Conservation (phyloP, 2,329 filamentous ascomycete genomes). For the Xylariaceae sp. region DNA sequence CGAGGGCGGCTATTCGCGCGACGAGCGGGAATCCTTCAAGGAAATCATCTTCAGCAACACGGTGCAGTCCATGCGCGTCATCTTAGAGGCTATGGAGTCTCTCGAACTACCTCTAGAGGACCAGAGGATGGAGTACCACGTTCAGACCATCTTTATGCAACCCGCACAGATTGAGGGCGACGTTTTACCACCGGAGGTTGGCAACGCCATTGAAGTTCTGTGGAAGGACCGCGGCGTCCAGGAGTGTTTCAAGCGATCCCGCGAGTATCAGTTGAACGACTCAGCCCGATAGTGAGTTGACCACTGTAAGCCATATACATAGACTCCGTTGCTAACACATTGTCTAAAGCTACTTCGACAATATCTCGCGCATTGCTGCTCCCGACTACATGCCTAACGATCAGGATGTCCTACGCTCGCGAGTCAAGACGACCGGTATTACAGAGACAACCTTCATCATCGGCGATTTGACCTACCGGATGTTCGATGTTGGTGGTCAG, state of each 20-base stretch:
- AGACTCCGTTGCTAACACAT: conserved; percentile 25
- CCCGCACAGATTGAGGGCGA: conserved; percentile 95
- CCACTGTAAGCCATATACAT: neutral
- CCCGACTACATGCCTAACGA: conserved; percentile 93
- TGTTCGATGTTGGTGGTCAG: conserved; percentile 97
- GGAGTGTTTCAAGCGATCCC: conserved; percentile 89
- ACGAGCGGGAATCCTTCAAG: conserved; percentile 67
- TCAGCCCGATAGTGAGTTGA: conserved; percentile 83
- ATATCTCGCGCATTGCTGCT: conserved; percentile 82
- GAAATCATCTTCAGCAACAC: conserved; percentile 68
- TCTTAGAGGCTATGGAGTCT: conserved; percentile 64
- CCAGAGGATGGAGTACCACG: conserved; percentile 90
- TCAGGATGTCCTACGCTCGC: conserved; percentile 88
- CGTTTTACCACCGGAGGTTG: conserved; percentile 87
- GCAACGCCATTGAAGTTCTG: conserved; percentile 82
- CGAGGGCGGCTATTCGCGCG: conserved; percentile 96
- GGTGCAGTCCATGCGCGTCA: conserved; percentile 64
- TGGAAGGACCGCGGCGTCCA: conserved; percentile 93
- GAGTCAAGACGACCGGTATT: conserved; percentile 97
- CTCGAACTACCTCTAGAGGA: conserved; percentile 79
- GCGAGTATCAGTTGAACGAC: conserved; percentile 95
- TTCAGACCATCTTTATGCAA: conserved; percentile 98
- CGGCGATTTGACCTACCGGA: conserved; percentile 87
- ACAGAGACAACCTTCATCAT: conserved; percentile 96
- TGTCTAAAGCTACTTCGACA: conserved; percentile 75